These are phyloP conservation scores for Leishmania aethiopica DNA, from an alignment of 208 protist species.

Conservation along the genomic window DNA sequence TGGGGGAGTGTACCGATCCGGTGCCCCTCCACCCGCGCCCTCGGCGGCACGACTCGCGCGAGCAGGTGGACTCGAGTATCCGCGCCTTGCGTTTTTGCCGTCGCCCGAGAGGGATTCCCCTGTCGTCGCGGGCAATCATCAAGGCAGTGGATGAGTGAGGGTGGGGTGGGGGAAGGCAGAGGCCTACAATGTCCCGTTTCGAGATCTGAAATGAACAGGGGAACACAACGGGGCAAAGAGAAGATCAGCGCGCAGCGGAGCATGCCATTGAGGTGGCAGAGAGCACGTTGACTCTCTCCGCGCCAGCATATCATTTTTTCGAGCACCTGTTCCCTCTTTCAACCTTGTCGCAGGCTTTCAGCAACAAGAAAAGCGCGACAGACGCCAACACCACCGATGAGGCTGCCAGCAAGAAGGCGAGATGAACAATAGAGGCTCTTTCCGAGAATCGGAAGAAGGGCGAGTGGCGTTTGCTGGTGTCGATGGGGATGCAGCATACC, in stretches of 20 bases:
- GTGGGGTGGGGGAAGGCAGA: background rate
- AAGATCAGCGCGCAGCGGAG: background rate
- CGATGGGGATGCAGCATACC: background rate
- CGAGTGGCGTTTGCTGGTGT: background rate
- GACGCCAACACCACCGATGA: background rate
- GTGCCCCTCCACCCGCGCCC: background rate
- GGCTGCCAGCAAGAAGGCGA: constrained; percentile 7
- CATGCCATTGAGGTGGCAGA: background rate
- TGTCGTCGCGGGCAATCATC: background rate
- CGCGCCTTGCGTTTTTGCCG: too few relatives aligned
- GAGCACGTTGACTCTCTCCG: too few relatives aligned
- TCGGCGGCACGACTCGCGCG: background rate
- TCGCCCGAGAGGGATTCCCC: too few relatives aligned
- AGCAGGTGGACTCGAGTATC: too few relatives aligned
- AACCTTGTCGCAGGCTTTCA: background rate
- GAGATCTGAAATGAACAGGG: background rate
- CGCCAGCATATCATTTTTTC: background rate
- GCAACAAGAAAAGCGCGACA: background rate
- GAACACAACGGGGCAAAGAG: too few relatives aligned
- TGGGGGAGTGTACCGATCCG: background rate
- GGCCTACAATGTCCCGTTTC: background rate
- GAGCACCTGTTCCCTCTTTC: too few relatives aligned
- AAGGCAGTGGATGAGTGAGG: background rate
- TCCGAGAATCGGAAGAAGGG: background rate
- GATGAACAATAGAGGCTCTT: background rate